These are phyloP conservation scores for Capronia coronata DNA, from an alignment of 2,329 filamentous ascomycete genomes.

Conservation along the genomic window DNA sequence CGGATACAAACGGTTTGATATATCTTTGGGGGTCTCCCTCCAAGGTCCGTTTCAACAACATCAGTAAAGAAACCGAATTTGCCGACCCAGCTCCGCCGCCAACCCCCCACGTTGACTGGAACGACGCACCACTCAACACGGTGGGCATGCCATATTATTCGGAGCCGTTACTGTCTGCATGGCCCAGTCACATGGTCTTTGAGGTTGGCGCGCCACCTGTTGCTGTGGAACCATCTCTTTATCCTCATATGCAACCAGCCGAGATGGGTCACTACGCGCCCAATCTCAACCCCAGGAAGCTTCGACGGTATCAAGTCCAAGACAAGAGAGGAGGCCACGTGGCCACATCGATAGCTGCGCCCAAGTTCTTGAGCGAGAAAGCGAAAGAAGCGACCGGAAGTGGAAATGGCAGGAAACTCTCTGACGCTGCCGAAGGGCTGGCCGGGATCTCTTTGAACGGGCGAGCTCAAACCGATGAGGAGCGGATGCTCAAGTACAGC, in stretches of 20 bases:
- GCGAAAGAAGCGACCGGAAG: conserved; percentile 56
- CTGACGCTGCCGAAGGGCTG: conserved; percentile 58
- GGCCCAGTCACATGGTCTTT: conserved; percentile 76
- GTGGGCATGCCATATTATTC: conserved; percentile 92
- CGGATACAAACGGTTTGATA: conserved; percentile 69
- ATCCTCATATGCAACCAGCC: conserved; percentile 61
- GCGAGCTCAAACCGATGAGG: conserved; percentile 60
- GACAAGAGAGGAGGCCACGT: conserved; percentile 62
- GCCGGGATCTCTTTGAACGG: conserved; percentile 61
- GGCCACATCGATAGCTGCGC: conserved; percentile 60
- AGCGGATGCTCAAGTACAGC: conserved; percentile 82
- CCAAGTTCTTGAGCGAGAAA: conserved; percentile 93
- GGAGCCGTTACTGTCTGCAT: conserved; percentile 77
- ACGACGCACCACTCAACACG: conserved; percentile 72
- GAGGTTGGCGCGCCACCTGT: conserved; percentile 77
- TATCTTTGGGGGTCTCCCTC: conserved; percentile 83
- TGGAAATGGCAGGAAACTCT: conserved; percentile 35
- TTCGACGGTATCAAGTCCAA: conserved; percentile 74
- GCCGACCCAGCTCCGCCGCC: conserved; percentile 61
- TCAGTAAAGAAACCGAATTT: conserved; percentile 70
- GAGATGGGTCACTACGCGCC: conserved; percentile 74
- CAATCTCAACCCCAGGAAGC: conserved; percentile 57
- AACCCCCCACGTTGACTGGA: conserved; percentile 58
- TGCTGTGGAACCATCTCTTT: conserved; percentile 64
- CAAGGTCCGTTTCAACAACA: conserved; percentile 81